Evolutionary conservation across 768 basidiomycete species (phyloP).

Genomic region (Xerocomus brunneocitrinus): DNA sequence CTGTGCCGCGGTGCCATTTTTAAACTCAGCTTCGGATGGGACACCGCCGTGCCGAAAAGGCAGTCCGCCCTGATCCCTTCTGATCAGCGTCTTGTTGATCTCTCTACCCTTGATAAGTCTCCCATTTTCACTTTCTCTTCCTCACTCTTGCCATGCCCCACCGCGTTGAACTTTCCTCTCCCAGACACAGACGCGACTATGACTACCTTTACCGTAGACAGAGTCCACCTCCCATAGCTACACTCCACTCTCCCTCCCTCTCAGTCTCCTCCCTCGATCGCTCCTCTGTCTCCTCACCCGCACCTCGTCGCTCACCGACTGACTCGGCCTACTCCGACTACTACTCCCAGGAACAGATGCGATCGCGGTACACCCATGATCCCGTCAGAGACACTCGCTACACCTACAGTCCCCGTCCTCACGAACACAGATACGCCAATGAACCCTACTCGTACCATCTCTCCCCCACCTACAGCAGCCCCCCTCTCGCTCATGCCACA

Average conservation of each 20-base stretch:
- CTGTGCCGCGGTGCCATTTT: slow-evolving; percentile 29
- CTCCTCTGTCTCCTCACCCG: slow-evolving; percentile 56
- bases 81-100: slow-evolving; percentile 32
- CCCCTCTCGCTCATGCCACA: slow-evolving; percentile 23
- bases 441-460: slow-evolving; percentile 31
- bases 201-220: slow-evolving; percentile 37
- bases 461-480: slow-evolving; percentile 25
- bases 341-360: slow-evolving; percentile 35
- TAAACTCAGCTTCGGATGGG: slow-evolving; percentile 24
- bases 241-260: slow-evolving; percentile 55
- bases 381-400: slow-evolving; percentile 32
- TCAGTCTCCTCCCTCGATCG: slow-evolving; percentile 58
- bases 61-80: slow-evolving; percentile 19
- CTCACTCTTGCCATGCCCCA: slow-evolving; percentile 13
- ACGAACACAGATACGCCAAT: slow-evolving; percentile 32
- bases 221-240: slow-evolving; percentile 48
- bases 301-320: slow-evolving; percentile 41
- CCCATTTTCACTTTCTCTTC: slow-evolving; percentile 16
- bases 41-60: slow-evolving; percentile 23
- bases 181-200: slow-evolving; percentile 35
- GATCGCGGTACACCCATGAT: slow-evolving; percentile 33
- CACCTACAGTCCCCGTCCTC: slow-evolving; percentile 23
- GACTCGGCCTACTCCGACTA: slow-evolving; percentile 29
- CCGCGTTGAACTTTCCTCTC: slow-evolving; percentile 24
- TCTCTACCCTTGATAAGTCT: slow-evolving; percentile 37